Conservation (phyloP, 352 stramenopile genomes). For the Phytopythium sindhum region DNA sequence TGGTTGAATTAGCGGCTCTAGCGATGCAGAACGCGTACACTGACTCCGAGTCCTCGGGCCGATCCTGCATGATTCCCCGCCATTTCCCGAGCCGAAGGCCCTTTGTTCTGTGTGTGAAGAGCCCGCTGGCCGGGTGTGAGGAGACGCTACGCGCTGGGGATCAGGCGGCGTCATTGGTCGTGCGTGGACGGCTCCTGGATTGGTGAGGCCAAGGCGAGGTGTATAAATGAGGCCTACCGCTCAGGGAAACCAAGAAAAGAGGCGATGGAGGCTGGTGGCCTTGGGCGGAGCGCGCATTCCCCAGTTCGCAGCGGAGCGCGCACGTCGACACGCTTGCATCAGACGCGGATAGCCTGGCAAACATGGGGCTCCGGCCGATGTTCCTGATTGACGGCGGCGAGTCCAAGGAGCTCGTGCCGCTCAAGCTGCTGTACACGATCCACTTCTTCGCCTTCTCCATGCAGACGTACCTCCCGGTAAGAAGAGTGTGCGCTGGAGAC, state of each 20-base stretch:
- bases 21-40: not conserved
- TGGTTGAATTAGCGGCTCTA: constrained; percentile 2
- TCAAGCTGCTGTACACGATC: constrained; percentile 73
- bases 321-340: not conserved
- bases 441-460: constrained; percentile 65
- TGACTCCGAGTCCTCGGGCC: too few species aligned
- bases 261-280: not conserved
- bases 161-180: constrained; percentile 1
- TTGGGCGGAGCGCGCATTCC: constrained; percentile 10
- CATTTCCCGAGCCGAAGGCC: not conserved
- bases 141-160: not conserved
- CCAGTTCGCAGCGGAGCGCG: constrained; percentile 12
- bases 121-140: not conserved
- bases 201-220: not conserved
- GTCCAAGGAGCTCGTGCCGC: constrained; percentile 51
- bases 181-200: constrained; percentile 1
- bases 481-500: too few species aligned
- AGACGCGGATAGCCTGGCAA: not conserved
- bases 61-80: not conserved
- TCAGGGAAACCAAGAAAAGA: not conserved
- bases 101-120: not conserved
- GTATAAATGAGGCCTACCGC: not conserved
- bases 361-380: constrained; percentile 23
- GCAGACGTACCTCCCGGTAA: constrained; percentile 62
- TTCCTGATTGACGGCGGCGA: constrained; percentile 67